phyloP scores from a whole-genome alignment of 768 basidiomycete species.

The Pleurotus pulmonarius region DNA sequence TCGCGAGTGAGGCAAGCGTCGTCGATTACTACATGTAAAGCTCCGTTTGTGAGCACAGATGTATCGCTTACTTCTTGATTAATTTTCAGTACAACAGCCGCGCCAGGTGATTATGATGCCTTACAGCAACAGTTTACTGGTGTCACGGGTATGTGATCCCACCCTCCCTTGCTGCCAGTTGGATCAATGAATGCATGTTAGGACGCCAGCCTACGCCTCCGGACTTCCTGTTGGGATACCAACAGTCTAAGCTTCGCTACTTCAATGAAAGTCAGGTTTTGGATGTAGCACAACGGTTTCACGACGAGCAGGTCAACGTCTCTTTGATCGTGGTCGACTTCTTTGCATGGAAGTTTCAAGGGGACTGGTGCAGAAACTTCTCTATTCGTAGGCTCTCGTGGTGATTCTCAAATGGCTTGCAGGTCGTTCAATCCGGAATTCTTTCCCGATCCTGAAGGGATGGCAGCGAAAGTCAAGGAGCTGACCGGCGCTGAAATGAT shows the following conservation, averaged over 20 bases:
- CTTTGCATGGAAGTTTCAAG: constrained; percentile 34
- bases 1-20: constrained; percentile 26
- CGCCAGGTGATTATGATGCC: constrained; percentile 31
- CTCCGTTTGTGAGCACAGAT: no score
- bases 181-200: constrained; percentile 3
- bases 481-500: constrained; percentile 35
- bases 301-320: constrained; percentile 31
- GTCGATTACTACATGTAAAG: constrained; percentile 32
- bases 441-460: constrained; percentile 29
- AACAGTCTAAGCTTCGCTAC: constrained; percentile 34
- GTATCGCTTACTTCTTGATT: neutral
- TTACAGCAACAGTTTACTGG: constrained; percentile 31
- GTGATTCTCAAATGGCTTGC: neutral
- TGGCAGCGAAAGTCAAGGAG: constrained; percentile 29
- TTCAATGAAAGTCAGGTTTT: constrained; percentile 30
- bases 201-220: constrained; percentile 33
- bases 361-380: constrained; percentile 25
- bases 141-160: constrained; percentile 24
- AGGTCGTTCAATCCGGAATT: constrained; percentile 32
- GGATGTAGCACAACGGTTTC: constrained; percentile 31
- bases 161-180: no score
- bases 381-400: no score
- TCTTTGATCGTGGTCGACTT: constrained; percentile 33
- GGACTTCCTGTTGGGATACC: constrained; percentile 30
- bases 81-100: constrained; percentile 24